These are phyloP conservation scores for Leccinum pachyderme DNA, from an alignment of 1,284 basidiomycete genomes.

Conservation along the genomic window DNA sequence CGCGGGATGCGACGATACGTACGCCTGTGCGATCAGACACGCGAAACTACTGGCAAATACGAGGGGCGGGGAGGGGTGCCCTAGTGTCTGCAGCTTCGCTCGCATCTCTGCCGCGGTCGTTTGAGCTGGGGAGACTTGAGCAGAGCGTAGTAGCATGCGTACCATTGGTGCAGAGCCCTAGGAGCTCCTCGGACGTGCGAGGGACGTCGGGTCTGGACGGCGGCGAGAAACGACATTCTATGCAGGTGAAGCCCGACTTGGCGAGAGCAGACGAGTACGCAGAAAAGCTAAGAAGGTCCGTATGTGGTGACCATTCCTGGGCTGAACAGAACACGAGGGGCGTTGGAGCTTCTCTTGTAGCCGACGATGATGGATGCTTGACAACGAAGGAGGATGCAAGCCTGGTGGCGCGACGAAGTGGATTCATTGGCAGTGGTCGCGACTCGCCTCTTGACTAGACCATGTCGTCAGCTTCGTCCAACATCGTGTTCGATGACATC, in stretches of 20 bases:
- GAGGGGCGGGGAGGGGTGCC: constrained; percentile 63
- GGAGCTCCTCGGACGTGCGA: constrained; percentile 34
- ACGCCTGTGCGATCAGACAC: constrained; percentile 61
- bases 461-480: constrained; percentile 68
- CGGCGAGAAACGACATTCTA: constrained; percentile 51
- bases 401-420: background rate
- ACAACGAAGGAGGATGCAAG: constrained; percentile 34
- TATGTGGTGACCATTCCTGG: constrained; percentile 36
- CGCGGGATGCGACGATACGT: constrained; percentile 64
- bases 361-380: constrained; percentile 38
- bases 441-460: background rate
- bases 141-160: constrained; percentile 9
- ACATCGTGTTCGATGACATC: constrained; percentile 86
- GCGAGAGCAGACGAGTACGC: constrained; percentile 48
- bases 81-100: constrained; percentile 41
- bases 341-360: constrained; percentile 49
- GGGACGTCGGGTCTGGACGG: constrained; percentile 21
- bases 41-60: constrained; percentile 46
- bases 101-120: constrained; percentile 38
- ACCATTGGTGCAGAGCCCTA: constrained; percentile 44
- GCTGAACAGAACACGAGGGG: constrained; percentile 51
- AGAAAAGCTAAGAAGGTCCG: background rate
- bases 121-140: background rate
- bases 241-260: constrained; percentile 57
- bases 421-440: background rate